These are phyloP conservation scores for Metarhizium album DNA, from an alignment of 2,329 filamentous ascomycete species.

Conservation along the genomic window DNA sequence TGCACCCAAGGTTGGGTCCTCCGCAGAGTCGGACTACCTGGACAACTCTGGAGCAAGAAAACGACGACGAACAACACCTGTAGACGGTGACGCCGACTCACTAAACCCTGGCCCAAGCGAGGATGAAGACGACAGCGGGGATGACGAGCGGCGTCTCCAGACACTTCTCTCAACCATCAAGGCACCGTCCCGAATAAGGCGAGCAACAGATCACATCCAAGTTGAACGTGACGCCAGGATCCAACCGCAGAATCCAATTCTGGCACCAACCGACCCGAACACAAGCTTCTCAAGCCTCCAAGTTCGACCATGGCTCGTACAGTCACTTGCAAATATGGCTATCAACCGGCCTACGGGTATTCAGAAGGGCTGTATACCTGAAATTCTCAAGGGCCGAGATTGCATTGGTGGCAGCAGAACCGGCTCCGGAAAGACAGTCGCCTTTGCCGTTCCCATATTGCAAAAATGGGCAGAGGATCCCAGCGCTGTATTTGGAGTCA, in stretches of 20 bases:
- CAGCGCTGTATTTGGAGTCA: conserved; percentile 77
- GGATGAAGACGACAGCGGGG: conserved; percentile 23
- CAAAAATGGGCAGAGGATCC: conserved; percentile 92
- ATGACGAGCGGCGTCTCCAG: conserved; percentile 22
- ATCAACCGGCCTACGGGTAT: conserved; percentile 87
- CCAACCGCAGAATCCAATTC: conserved; percentile 24
- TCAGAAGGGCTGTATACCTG: conserved; percentile 84
- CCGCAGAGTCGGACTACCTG: conserved; percentile 38
- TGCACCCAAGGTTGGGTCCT: conserved; percentile 15
- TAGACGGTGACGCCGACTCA: conserved; percentile 16
- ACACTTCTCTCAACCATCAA: conserved; percentile 31
- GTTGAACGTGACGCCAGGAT: conserved; percentile 8
- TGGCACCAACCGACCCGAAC: conserved; percentile 44
- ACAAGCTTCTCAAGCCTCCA: conserved; percentile 61
- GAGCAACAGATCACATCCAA: conserved; percentile 18
- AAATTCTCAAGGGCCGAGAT: conserved; percentile 82
- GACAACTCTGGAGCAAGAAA: conserved; percentile 34
- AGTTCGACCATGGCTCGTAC: conserved; percentile 78
- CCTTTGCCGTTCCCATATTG: conserved; percentile 88
- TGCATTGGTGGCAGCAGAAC: conserved; percentile 93
- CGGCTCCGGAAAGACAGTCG: conserved; percentile 93
- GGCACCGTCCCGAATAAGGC: conserved; percentile 43
- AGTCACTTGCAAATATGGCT: conserved; percentile 63
- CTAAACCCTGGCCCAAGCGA: conserved; percentile 13
- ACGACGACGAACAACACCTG: conserved; percentile 29